Conservation (phyloP, 192 early-diverging fungal genomes). For the Rhizophlyctis rosea region DNA sequence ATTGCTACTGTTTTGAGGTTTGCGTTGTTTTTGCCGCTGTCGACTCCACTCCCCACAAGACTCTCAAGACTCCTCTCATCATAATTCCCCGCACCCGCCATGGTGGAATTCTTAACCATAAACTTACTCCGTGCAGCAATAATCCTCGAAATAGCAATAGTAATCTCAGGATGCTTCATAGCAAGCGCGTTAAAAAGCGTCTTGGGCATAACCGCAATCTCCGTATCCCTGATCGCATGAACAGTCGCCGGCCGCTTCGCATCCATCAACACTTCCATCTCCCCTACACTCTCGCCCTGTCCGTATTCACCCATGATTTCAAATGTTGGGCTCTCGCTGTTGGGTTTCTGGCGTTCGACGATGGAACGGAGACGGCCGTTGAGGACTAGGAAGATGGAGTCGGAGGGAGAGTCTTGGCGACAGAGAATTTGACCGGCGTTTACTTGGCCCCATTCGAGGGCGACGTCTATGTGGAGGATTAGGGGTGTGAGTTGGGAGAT, state of each 20-base stretch:
- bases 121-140: constrained; percentile 66
- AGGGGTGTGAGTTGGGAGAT: constrained; percentile 77
- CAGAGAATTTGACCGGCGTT: constrained; percentile 91
- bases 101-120: background rate
- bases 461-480: constrained; percentile 58
- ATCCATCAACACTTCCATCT: constrained; percentile 84
- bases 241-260: constrained; percentile 75
- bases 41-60: constrained; percentile 12
- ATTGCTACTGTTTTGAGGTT: constrained; percentile 96
- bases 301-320: constrained; percentile 90
- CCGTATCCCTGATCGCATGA: constrained; percentile 96
- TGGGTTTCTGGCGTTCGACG: constrained; percentile 43
- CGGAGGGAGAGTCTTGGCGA: constrained; percentile 78
- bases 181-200: constrained; percentile 93
- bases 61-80: background rate
- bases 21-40: constrained; percentile 65
- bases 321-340: constrained; percentile 26
- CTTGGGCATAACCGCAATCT: constrained; percentile 92
- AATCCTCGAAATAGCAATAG: constrained; percentile 84
- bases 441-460: constrained; percentile 92
- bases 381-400: constrained; percentile 90
- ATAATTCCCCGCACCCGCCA: too few relatives aligned
- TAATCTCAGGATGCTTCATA: constrained; percentile 83
- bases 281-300: constrained; percentile 93
- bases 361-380: constrained; percentile 91